Evolutionary conservation across 768 basidiomycete species (phyloP).

Genomic region (Lactarius psammicola): DNA sequence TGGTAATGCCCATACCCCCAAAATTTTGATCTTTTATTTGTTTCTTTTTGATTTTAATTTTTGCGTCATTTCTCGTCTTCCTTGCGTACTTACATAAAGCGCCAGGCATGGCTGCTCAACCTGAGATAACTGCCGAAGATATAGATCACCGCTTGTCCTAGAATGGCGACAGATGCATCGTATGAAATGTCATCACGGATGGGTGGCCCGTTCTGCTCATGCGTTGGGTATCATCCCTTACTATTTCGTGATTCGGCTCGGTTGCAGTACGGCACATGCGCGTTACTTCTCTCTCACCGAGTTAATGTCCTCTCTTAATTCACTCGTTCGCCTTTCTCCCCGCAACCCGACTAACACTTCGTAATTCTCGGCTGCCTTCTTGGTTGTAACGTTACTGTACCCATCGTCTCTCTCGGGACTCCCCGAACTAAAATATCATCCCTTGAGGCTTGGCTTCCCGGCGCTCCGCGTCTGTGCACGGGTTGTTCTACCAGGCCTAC

Average conservation of each 20-base stretch:
- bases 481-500: neutral
- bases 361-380: constrained; percentile 5
- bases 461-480: constrained; percentile 20
- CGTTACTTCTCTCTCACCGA: constrained; percentile 18
- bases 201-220: constrained; percentile 18
- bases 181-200: constrained; percentile 25
- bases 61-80: constrained; percentile 16
- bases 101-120: constrained; percentile 19
- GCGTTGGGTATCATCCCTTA: constrained; percentile 17
- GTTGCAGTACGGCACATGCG: constrained; percentile 17
- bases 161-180: constrained; percentile 9
- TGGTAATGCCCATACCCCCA: constrained; percentile 9
- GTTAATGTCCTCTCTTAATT: constrained; percentile 18
- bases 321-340: neutral
- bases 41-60: constrained; percentile 6
- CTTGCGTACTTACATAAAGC: constrained; percentile 19
- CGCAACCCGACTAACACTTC: constrained; percentile 6
- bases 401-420: constrained; percentile 13
- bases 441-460: neutral
- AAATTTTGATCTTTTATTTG: neutral
- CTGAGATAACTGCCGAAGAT: constrained; percentile 24
- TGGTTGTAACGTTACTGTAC: neutral
- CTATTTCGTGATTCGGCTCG: constrained; percentile 25
- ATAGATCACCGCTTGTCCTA: constrained; percentile 26
- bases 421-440: constrained; percentile 4